A percentile compares a stretch with the other conserved stretches of the same genome.
Conservation (phyloP, 768 basidiomycete genomes). For the Suillus ampliporus region DNA sequence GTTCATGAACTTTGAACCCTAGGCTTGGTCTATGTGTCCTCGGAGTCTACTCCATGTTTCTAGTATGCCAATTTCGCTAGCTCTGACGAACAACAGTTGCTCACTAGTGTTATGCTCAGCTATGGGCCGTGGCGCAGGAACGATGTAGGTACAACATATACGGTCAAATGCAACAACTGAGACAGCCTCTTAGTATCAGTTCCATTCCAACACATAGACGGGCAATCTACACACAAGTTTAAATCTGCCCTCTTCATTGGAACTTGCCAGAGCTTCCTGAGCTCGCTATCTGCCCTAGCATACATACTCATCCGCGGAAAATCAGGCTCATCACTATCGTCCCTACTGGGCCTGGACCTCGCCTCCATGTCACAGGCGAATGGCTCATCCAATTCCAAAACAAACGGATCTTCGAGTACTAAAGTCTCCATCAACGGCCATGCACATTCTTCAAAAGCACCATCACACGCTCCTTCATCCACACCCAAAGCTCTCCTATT, state of each 20-base stretch:
- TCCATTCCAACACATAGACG: slow-evolving; percentile 76
- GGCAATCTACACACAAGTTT: slow-evolving; percentile 71
- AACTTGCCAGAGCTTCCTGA: slow-evolving; percentile 82
- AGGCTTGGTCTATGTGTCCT: slow-evolving; percentile 78
- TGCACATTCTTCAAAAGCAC: slow-evolving; percentile 27
- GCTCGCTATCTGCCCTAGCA: slow-evolving; percentile 74
- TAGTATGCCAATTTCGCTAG: slow-evolving; percentile 53
- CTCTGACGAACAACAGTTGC: slow-evolving; percentile 13
- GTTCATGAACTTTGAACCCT: slow-evolving; percentile 1
- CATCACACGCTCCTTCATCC: slow-evolving; percentile 31
- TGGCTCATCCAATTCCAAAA: slow-evolving; percentile 29
- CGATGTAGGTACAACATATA: slow-evolving; percentile 58
- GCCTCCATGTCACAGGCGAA: slow-evolving; percentile 26
- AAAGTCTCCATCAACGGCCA: slow-evolving; percentile 47
- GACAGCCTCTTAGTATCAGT: slow-evolving; percentile 65
- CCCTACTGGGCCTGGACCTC: slow-evolving; percentile 65
- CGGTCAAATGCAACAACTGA: not conserved
- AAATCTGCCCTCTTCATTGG: slow-evolving; percentile 86
- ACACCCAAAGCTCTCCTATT: slow-evolving; percentile 59
- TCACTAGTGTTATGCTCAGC: slow-evolving; percentile 42
- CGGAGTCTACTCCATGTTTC: slow-evolving; percentile 94
- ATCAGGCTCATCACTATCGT: slow-evolving; percentile 53
- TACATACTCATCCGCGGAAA: slow-evolving; percentile 74
- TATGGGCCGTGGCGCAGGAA: slow-evolving; percentile 96
- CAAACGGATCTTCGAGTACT: slow-evolving; percentile 30